phyloP scores from a whole-genome alignment of 2,329 filamentous ascomycete genomes.

The Pseudogymnoascus verrucosus region DNA sequence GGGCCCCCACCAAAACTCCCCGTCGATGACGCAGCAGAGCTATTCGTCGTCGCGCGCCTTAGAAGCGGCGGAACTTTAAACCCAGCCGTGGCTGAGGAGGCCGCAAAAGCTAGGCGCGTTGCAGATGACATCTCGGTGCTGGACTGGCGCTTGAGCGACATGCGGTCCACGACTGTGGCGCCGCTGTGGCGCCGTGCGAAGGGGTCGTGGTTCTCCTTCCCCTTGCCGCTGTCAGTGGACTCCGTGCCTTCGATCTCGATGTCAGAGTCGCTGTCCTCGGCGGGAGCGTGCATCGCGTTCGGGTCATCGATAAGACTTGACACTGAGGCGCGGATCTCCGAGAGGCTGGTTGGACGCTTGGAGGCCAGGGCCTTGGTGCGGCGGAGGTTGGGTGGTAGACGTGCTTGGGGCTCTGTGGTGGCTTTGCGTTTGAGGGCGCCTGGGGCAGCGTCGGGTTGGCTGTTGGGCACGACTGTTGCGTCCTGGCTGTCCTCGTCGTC shows the following conservation, averaged over 20 bases:
- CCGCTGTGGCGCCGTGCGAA: slow-evolving; percentile 34
- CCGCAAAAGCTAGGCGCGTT: slow-evolving; percentile 49
- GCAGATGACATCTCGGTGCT: slow-evolving; percentile 32
- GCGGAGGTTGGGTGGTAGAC: slow-evolving; percentile 52
- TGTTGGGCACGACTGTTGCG: slow-evolving; percentile 36
- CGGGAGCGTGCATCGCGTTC: slow-evolving; percentile 36
- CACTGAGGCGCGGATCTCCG: slow-evolving; percentile 75
- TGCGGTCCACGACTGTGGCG: slow-evolving; percentile 60
- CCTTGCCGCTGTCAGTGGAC: slow-evolving; percentile 14
- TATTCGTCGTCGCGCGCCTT: slow-evolving; percentile 63
- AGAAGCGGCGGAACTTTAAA: slow-evolving; percentile 67
- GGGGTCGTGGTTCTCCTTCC: slow-evolving; percentile 26
- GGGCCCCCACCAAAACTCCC: slow-evolving; percentile 19
- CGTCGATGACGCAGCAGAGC: slow-evolving; percentile 32
- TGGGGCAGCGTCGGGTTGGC: slow-evolving; percentile 35
- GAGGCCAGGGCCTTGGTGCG: slow-evolving; percentile 46
- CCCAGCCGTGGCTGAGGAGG: slow-evolving; percentile 30
- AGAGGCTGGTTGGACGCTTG: slow-evolving; percentile 64
- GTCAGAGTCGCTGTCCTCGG: slow-evolving; percentile 45
- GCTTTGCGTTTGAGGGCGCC: slow-evolving; percentile 35
- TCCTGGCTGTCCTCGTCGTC: slow-evolving; percentile 23
- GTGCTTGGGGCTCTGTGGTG: slow-evolving; percentile 36
- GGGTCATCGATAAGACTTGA: slow-evolving; percentile 75
- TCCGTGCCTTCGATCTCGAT: slow-evolving; percentile 36
- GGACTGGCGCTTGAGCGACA: slow-evolving; percentile 55